These are phyloP conservation scores for Cryphonectria nitschkei DNA, from an alignment of 2,329 filamentous ascomycete genomes.

Conservation along the genomic window DNA sequence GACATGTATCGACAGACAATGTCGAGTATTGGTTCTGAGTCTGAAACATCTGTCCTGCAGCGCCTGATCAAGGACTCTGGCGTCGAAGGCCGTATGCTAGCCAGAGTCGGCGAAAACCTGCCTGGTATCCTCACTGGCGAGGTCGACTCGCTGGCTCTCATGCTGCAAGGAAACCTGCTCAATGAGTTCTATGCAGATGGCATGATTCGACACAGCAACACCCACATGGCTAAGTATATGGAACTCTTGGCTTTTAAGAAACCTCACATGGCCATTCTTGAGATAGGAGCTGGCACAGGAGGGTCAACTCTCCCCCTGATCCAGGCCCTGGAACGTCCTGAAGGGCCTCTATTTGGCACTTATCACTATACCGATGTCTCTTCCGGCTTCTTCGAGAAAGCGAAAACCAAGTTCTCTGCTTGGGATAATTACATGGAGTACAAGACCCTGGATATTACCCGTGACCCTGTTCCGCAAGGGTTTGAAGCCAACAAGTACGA, in stretches of 20 bases:
- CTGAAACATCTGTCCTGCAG: slow-evolving; percentile 22
- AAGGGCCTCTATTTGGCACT: slow-evolving; percentile 16
- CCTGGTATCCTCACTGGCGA: slow-evolving; percentile 15
- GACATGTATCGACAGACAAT: not conserved
- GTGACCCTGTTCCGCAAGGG: slow-evolving; percentile 36
- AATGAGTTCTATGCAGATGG: slow-evolving; percentile 20
- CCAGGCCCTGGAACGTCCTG: slow-evolving; percentile 24
- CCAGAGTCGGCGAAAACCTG: slow-evolving; percentile 18
- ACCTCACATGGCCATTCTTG: slow-evolving; percentile 15
- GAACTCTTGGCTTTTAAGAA: slow-evolving; percentile 14
- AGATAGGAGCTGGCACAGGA: slow-evolving; percentile 32
- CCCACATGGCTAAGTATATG: slow-evolving; percentile 16
- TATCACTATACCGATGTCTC: slow-evolving; percentile 50
- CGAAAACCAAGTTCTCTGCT: slow-evolving; percentile 35
- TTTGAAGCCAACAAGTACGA: slow-evolving; percentile 37
- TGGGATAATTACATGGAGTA: slow-evolving; percentile 36
- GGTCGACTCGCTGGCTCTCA: slow-evolving; percentile 23
- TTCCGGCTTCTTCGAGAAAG: slow-evolving; percentile 42
- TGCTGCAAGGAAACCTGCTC: slow-evolving; percentile 16
- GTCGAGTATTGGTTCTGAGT: slow-evolving; percentile 7
- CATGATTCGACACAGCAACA: slow-evolving; percentile 5
- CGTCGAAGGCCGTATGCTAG: slow-evolving; percentile 23
- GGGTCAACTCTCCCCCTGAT: slow-evolving; percentile 29
- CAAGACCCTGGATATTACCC: slow-evolving; percentile 37
- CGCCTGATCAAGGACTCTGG: slow-evolving; percentile 19